phyloP scores from a whole-genome alignment of 2,329 filamentous ascomycete genomes.

The Fusarium annulatum region DNA sequence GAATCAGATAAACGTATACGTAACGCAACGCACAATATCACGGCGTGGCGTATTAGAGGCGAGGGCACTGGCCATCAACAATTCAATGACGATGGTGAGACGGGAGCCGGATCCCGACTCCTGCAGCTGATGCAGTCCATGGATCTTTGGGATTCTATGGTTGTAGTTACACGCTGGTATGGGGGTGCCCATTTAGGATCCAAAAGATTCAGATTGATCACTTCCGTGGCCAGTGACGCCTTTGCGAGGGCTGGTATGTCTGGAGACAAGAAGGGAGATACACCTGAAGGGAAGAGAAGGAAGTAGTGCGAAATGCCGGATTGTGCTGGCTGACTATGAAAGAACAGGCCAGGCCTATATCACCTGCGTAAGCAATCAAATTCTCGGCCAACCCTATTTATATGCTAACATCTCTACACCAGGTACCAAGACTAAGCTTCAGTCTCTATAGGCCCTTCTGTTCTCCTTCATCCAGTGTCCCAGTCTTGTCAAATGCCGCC shows the following conservation, averaged over 20 bases:
- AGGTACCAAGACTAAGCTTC: not conserved
- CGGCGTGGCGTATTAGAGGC: slow-evolving; percentile 64
- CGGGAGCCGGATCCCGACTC: slow-evolving; percentile 85
- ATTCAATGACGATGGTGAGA: slow-evolving; percentile 96
- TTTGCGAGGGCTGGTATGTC: slow-evolving; percentile 81
- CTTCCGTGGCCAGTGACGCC: slow-evolving; percentile 83
- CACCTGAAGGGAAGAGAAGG: slow-evolving; percentile 21
- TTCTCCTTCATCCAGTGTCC: not conserved
- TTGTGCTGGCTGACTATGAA: not conserved
- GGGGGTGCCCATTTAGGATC: slow-evolving; percentile 90
- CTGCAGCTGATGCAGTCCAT: slow-evolving; percentile 94
- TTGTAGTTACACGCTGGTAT: slow-evolving; percentile 96
- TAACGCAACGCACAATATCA: slow-evolving; percentile 37
- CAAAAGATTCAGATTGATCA: slow-evolving; percentile 90
- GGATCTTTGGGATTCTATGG: slow-evolving; percentile 91
- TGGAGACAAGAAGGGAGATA: slow-evolving; percentile 56
- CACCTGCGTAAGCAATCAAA: not conserved
- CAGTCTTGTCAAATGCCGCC: not conserved
- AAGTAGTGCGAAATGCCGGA: slow-evolving; percentile 7
- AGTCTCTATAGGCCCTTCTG: not conserved
- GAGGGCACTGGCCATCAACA: slow-evolving; percentile 79
- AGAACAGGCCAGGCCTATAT: not conserved
- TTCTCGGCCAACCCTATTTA: not conserved
- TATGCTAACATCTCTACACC: not conserved
- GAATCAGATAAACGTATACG: slow-evolving; percentile 77